These are phyloP conservation scores for Paulownia fortunei DNA, from an alignment of 257 asterid species.

Conservation along the genomic window DNA sequence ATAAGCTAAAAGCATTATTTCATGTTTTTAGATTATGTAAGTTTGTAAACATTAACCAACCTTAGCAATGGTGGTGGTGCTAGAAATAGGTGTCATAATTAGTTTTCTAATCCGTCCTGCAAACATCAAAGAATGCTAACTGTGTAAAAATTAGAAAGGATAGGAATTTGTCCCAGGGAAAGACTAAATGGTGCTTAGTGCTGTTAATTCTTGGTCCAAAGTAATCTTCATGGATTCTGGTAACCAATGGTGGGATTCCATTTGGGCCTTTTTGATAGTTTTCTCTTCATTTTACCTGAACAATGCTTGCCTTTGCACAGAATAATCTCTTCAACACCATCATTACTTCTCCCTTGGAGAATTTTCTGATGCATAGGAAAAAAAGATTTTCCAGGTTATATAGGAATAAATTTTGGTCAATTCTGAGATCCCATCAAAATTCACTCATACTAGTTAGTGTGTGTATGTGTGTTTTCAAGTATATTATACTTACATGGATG, in stretches of 20 bases:
- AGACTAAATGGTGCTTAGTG: conserved; percentile 48
- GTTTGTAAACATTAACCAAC: conserved; percentile 47
- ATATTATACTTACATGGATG: conserved; percentile 36
- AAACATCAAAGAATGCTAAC: conserved; percentile 17
- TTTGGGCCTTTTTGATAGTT: conserved; percentile 34
- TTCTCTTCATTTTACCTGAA: conserved; percentile 53
- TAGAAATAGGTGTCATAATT: conserved; percentile 38
- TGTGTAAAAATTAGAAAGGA: neutral
- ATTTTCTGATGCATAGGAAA: conserved; percentile 30
- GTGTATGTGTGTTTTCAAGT: neutral
- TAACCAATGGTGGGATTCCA: neutral
- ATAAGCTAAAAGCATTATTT: neutral
- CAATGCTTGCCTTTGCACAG: conserved; percentile 32
- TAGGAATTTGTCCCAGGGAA: neutral
- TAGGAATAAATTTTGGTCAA: neutral
- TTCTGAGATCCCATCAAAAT: neutral
- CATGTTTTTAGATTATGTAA: neutral
- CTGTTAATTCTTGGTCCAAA: conserved; percentile 57
- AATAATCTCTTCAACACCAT: conserved; percentile 25
- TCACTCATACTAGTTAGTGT: neutral
- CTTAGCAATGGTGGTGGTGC: conserved; percentile 46
- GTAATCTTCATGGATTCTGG: no score
- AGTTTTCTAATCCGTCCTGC: conserved; percentile 76
- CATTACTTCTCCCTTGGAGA: conserved; percentile 2
- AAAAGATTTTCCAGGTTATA: neutral